These are phyloP conservation scores for Corynespora cassiicola DNA, from an alignment of 2,329 filamentous ascomycete species.

Conservation along the genomic window DNA sequence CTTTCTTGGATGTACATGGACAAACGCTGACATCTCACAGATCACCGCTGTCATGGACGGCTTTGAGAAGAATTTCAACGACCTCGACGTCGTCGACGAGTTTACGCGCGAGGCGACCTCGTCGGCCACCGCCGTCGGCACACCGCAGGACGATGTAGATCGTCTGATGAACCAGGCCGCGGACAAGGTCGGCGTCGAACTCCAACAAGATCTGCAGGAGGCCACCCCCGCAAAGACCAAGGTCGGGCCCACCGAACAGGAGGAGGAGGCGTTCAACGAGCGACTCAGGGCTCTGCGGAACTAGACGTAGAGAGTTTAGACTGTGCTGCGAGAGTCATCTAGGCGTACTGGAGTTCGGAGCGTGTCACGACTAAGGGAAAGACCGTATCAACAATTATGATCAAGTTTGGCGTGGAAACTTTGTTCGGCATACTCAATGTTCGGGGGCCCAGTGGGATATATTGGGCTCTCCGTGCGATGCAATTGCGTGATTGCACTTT, in stretches of 20 bases:
- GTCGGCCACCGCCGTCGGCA: constrained; percentile 76
- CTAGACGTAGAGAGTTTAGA: too few species aligned
- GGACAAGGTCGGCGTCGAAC: constrained; percentile 85
- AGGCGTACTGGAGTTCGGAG: too few species aligned
- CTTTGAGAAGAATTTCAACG: constrained; percentile 65
- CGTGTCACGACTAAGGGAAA: too few species aligned
- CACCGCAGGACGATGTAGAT: constrained; percentile 84
- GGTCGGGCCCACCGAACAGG: constrained; percentile 75
- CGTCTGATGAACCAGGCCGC: constrained; percentile 84
- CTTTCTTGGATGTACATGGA: too few species aligned
- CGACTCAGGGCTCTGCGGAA: constrained; percentile 62
- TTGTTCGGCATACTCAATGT: too few species aligned
- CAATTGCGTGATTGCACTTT: too few species aligned
- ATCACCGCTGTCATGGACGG: constrained; percentile 71
- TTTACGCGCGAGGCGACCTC: constrained; percentile 88
- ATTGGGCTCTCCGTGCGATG: too few species aligned
- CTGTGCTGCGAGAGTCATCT: too few species aligned
- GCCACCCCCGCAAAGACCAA: constrained; percentile 63
- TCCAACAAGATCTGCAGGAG: constrained; percentile 74
- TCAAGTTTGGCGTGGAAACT: constrained; percentile 10
- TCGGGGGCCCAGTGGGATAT: too few species aligned
- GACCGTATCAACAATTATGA: constrained; percentile 16
- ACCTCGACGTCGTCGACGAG: constrained; percentile 60
- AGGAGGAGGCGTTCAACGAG: constrained; percentile 76
- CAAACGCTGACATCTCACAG: constrained; percentile 41